A percentile compares a stretch with the other conserved stretches of the same genome.
phyloP scores from a whole-genome alignment of 306 rosid species.

The Acacia acuminata region DNA sequence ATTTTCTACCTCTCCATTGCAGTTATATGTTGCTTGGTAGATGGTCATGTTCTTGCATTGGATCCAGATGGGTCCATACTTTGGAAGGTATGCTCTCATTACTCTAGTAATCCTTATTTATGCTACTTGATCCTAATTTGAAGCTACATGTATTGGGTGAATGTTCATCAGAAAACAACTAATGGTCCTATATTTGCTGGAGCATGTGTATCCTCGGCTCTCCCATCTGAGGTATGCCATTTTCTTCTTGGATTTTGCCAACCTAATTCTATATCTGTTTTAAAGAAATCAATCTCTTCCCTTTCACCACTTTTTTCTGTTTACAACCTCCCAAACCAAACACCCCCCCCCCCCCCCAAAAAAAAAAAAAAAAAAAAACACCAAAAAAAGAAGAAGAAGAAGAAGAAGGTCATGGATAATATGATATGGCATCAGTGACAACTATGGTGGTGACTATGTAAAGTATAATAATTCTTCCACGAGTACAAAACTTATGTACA shows the following conservation, averaged over 20 bases:
- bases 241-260: constrained; percentile 27
- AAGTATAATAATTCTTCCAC: not conserved
- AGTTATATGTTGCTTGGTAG: constrained; percentile 91
- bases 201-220: constrained; percentile 68
- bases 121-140: constrained; percentile 17
- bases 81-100: constrained; percentile 68
- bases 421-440: not conserved
- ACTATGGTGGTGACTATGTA: not conserved
- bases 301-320: not conserved
- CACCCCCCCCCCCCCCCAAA: too few species aligned
- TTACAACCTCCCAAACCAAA: too few species aligned
- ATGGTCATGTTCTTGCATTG: constrained; percentile 78
- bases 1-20: constrained; percentile 26
- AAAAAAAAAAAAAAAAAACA: too few species aligned
- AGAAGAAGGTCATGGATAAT: not conserved
- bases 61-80: constrained; percentile 67
- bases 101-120: constrained; percentile 10
- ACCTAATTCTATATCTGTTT: not conserved
- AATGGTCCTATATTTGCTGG: constrained; percentile 89
- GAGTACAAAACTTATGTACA: too few species aligned
- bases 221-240: constrained; percentile 66
- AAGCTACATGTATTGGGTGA: constrained; percentile 15
- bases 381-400: too few species aligned
- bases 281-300: constrained; percentile 9
- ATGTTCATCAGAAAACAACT: constrained; percentile 59